phyloP scores from a whole-genome alignment of 352 stramenopile species.

The Phytopythium mirpurense region DNA sequence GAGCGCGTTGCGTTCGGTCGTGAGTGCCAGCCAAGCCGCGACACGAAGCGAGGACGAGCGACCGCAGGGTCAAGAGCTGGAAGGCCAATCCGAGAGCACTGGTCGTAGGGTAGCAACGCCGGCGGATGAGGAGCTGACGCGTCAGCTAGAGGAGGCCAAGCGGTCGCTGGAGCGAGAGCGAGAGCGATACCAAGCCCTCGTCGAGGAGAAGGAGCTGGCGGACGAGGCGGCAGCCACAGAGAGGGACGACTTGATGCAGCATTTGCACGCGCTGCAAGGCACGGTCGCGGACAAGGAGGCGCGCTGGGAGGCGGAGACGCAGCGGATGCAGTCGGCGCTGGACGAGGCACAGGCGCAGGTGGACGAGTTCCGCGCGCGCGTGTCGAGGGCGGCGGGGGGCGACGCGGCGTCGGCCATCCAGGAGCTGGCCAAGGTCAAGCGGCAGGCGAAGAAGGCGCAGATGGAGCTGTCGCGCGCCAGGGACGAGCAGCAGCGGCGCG shows the following conservation, averaged over 20 bases:
- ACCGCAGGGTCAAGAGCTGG: too few relatives aligned
- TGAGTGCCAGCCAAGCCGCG: background rate
- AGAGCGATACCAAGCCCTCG: background rate
- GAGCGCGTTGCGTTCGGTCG: background rate
- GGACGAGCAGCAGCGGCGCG: constrained; percentile 13
- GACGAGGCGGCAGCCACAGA: constrained; percentile 10
- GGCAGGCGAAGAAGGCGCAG: constrained; percentile 8
- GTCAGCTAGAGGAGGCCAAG: background rate
- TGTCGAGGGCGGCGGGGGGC: background rate
- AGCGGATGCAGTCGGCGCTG: constrained; percentile 1
- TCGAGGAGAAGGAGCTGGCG: constrained; percentile 1
- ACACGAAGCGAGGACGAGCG: background rate
- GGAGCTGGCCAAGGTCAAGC: constrained; percentile 10
- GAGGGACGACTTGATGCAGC: constrained; percentile 12
- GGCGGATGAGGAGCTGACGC: background rate
- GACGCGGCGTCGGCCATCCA: background rate
- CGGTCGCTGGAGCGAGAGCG: background rate
- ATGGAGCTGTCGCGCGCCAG: constrained; percentile 9
- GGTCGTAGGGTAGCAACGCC: too few relatives aligned
- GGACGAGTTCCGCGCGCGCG: background rate
- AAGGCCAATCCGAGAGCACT: background rate
- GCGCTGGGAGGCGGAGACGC: constrained; percentile 16
- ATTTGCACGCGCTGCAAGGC: constrained; percentile 6
- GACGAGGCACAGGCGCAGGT: background rate
- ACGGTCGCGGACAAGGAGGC: background rate